A percentile compares a stretch with the other conserved stretches of the same genome.
phyloP scores from a whole-genome alignment of 306 rosid genomes.

The Trichosanthes cucumerina region DNA sequence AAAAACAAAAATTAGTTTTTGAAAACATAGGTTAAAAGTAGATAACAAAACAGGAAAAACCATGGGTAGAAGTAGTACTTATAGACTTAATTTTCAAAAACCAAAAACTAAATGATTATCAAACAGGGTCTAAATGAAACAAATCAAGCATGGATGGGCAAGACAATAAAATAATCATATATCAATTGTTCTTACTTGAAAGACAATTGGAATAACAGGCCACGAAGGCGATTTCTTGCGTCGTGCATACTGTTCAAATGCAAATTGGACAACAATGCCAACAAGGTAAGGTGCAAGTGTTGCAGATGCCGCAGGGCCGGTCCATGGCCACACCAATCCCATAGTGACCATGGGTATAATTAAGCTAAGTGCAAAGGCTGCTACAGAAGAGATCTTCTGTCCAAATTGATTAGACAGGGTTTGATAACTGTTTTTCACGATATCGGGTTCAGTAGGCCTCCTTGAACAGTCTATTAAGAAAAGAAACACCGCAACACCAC shows the following conservation, averaged over 20 bases:
- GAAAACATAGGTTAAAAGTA: too few species aligned
- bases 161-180: neutral
- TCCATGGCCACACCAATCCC: slow-evolving; percentile 99
- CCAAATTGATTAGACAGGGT: slow-evolving; percentile 44
- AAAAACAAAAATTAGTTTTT: too few species aligned
- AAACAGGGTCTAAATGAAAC: too few species aligned
- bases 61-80: too few species aligned
- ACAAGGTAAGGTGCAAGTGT: slow-evolving; percentile 95
- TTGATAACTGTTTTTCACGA: slow-evolving; percentile 18
- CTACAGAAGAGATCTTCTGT: slow-evolving; percentile 68
- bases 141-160: neutral
- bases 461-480: slow-evolving; percentile 49
- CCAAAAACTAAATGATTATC: too few species aligned
- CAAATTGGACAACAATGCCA: slow-evolving; percentile 91
- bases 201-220: slow-evolving; percentile 89
- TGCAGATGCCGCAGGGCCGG: slow-evolving; percentile 99
- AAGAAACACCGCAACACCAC: slow-evolving; percentile 80
- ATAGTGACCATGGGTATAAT: slow-evolving; percentile 95
- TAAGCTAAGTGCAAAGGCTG: slow-evolving; percentile 76
- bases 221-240: slow-evolving; percentile 71
- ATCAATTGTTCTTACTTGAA: slow-evolving; percentile 50
- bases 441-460: slow-evolving; percentile 38
- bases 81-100: too few species aligned
- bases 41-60: too few species aligned
- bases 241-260: slow-evolving; percentile 94